Evolutionary conservation across 2,329 filamentous ascomycete species (phyloP).

Genomic region (Aspergillus udagawae): DNA sequence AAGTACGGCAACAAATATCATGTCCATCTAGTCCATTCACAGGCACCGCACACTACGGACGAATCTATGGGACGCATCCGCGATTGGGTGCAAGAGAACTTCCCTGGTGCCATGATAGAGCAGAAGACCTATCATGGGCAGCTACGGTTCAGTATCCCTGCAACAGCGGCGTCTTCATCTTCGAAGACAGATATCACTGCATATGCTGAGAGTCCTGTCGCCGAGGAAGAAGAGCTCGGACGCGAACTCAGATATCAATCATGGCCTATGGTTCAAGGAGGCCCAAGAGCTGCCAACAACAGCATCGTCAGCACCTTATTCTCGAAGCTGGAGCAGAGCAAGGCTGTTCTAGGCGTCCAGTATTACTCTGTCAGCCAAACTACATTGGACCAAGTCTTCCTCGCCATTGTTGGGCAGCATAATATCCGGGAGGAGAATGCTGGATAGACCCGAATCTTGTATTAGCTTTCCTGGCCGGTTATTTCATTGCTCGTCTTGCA

Average conservation of each 20-base stretch:
- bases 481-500: neutral
- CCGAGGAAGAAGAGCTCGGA: neutral
- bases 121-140: constrained; percentile 78
- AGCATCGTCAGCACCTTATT: constrained; percentile 57
- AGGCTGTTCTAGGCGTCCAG: constrained; percentile 65
- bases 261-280: neutral
- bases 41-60: constrained; percentile 67
- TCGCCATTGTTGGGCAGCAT: constrained; percentile 77
- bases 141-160: constrained; percentile 74
- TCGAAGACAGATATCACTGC: neutral
- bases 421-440: constrained; percentile 67
- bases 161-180: neutral
- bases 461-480: neutral
- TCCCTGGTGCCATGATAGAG: constrained; percentile 66
- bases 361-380: constrained; percentile 86
- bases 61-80: constrained; percentile 65
- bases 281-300: neutral
- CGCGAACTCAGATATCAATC: neutral
- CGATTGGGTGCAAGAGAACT: constrained; percentile 59
- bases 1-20: constrained; percentile 76
- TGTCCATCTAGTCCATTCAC: constrained; percentile 72
- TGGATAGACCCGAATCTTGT: constrained; percentile 11
- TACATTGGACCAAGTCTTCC: constrained; percentile 85
- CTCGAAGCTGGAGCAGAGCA: constrained; percentile 67
- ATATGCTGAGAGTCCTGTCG: neutral